Evolutionary conservation across 352 stramenopile species (phyloP), one percentile per base, ranked within the genome.

Genomic region (Pythium scleroteichum): DNA sequence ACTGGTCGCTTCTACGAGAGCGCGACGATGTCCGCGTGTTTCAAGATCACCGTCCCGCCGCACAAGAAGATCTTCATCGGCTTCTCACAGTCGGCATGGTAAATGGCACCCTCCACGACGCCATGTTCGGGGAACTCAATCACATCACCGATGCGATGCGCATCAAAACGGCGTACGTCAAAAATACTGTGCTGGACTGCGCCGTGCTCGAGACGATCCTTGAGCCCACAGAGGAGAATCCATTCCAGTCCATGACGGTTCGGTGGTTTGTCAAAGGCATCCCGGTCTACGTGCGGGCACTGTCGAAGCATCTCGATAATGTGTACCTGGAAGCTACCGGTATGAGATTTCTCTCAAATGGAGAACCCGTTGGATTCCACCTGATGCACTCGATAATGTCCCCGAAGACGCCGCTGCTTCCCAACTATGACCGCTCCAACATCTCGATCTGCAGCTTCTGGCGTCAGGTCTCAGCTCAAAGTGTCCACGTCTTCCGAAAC

Each of bases 331-430:
- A 88, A 52, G 62, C 76, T 10, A 86, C 73, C 4, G 80, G 80
- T 9, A 75, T 69, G 4, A 75, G 64, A 2, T 61, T 23, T 16
- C 50, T 85, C 39, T 40, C 57, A 1, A 71, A 64, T 1, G 80
- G 78, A 20, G 76, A 90, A 26, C 63, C 53, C 6, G 45, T 90
- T 50, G 80, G 80, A 2, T 88, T 70, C 65, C 72, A 86, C 20
- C 44, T 90, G 10, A 61, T 76, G 17, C 80, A 90, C 54, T 86
- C 78, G 22, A 60, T 90, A 12, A 64, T 79, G 29, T 87, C 85
- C 40, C 54, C 67, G 29, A 66, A 81, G 53, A 82, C 76, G 3
- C 73, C 68, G 27, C 19, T 49, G 17, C 64, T 82, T n/a, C 47
- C 41, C 2, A 66, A 68, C 9, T 73, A 78, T 20, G 45, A 69